These are phyloP conservation scores for Myrica gale DNA, from an alignment of 306 rosid species.

Conservation along the genomic window DNA sequence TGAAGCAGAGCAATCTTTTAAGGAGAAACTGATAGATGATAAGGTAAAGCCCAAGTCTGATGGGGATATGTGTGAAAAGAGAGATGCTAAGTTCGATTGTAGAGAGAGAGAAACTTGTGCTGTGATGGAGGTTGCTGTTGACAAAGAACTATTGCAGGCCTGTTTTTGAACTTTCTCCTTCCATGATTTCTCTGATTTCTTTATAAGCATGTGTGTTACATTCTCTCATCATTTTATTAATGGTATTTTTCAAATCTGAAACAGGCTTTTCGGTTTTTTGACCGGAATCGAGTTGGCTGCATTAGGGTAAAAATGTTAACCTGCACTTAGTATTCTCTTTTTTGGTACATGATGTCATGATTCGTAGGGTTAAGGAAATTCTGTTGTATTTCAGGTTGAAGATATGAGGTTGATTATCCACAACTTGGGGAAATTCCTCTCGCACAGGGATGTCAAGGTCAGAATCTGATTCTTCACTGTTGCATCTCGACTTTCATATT, in stretches of 20 bases:
- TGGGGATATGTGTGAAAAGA: slow-evolving; percentile 35
- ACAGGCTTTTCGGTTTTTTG: slow-evolving; percentile 94
- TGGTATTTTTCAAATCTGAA: slow-evolving; percentile 25
- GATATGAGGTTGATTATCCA: slow-evolving; percentile 82
- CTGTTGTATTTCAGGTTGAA: slow-evolving; percentile 67
- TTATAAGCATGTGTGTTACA: slow-evolving; percentile 1
- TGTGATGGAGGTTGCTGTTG: slow-evolving; percentile 52
- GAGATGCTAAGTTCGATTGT: slow-evolving; percentile 45
- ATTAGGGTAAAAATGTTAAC: slow-evolving; percentile 57
- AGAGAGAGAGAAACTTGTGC: slow-evolving; percentile 48
- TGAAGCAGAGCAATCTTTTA: slow-evolving; percentile 37
- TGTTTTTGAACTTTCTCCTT: slow-evolving; percentile 5
- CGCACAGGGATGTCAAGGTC: slow-evolving; percentile 96
- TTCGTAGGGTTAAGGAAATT: slow-evolving; percentile 14
- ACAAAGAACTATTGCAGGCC: slow-evolving; percentile 86
- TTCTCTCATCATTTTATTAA: slow-evolving; percentile 13
- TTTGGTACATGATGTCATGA: slow-evolving; percentile 4
- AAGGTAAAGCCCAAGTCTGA: slow-evolving; percentile 44
- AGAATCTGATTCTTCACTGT: slow-evolving; percentile 12
- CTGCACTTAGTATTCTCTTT: neutral
- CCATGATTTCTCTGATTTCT: slow-evolving; percentile 1
- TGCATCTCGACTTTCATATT: neutral
- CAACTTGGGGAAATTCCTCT: slow-evolving; percentile 82
- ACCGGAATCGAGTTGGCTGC: slow-evolving; percentile 74
- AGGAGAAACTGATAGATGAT: slow-evolving; percentile 40